Conservation (phyloP, 2,329 filamentous ascomycete species). For the Magnaporthiopsis rhizophila region DNA sequence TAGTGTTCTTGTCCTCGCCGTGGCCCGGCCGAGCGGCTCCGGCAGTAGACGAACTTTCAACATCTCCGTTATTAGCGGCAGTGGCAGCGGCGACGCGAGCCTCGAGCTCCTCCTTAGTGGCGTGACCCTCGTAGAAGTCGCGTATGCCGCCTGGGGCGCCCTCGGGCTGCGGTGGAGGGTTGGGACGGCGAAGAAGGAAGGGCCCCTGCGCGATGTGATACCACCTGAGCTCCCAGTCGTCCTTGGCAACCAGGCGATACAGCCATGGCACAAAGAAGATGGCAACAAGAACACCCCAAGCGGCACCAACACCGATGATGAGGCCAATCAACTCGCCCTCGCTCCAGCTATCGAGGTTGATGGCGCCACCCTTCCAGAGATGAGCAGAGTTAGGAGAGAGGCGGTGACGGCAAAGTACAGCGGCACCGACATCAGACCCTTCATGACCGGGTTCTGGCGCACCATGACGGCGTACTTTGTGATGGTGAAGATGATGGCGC, state of each 20-base stretch:
- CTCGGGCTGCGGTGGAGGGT: conserved; percentile 33
- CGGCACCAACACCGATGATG: conserved; percentile 44
- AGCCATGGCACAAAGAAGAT: conserved; percentile 53
- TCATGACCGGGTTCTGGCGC: conserved; percentile 42
- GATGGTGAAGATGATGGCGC: conserved; percentile 43
- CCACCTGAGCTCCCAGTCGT: conserved; percentile 52
- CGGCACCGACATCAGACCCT: conserved; percentile 44
- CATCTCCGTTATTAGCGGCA: conserved; percentile 14
- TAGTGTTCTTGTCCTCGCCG: conserved; percentile 13
- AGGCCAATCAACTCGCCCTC: conserved; percentile 41
- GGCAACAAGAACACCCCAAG: conserved; percentile 37
- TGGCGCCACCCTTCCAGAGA: conserved; percentile 44
- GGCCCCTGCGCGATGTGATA: conserved; percentile 47
- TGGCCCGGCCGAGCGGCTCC: conserved; percentile 1
- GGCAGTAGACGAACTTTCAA: conserved; percentile 14
- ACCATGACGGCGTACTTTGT: conserved; percentile 50
- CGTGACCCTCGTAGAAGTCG: conserved; percentile 49
- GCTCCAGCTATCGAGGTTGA: conserved; percentile 35
- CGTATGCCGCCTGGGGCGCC: conserved; percentile 33
- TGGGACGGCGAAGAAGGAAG: conserved; percentile 37
- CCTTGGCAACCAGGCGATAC: conserved; percentile 47
- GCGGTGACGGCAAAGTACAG: conserved; percentile 50
- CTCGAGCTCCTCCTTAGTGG: conserved; percentile 45
- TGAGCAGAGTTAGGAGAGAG: conserved; percentile 49
- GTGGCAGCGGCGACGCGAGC: conserved; percentile 25